Conservation (phyloP, 2,329 filamentous ascomycete species). For the Diaporthe citrichinensis region DNA sequence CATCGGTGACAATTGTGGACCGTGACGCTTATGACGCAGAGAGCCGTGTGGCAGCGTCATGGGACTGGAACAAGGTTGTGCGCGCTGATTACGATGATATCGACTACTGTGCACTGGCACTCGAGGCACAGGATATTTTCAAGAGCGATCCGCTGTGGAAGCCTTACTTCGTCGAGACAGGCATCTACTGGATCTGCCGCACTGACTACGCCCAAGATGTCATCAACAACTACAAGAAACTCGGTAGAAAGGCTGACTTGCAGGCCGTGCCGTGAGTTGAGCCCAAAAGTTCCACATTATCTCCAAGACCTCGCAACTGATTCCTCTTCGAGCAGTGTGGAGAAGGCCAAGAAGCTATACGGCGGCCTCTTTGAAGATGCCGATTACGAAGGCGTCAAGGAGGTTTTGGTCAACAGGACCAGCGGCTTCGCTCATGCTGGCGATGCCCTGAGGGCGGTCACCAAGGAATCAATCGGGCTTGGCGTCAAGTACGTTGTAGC, state of each 20-base stretch:
- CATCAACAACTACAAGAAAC: constrained; percentile 64
- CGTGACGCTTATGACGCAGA: constrained; percentile 65
- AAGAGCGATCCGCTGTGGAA: constrained; percentile 68
- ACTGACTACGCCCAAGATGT: constrained; percentile 66
- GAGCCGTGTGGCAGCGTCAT: constrained; percentile 71
- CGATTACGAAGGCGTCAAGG: constrained; percentile 70
- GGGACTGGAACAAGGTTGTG: constrained; percentile 81
- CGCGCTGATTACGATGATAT: constrained; percentile 77
- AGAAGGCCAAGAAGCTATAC: constrained; percentile 64
- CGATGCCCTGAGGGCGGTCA: constrained; percentile 68
- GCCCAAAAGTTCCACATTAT: no score
- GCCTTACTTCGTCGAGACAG: constrained; percentile 70
- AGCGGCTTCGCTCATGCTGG: constrained; percentile 77
- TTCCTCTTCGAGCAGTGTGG: constrained; percentile 44
- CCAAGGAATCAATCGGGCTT: constrained; percentile 63
- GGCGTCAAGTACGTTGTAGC: constrained; percentile 72
- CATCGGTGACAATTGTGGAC: constrained; percentile 70
- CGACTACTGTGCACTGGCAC: constrained; percentile 73
- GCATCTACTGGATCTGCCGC: constrained; percentile 70
- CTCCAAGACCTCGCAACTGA: background rate
- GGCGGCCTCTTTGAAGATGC: constrained; percentile 72
- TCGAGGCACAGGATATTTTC: constrained; percentile 77
- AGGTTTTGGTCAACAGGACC: constrained; percentile 72
- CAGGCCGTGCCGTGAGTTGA: constrained; percentile 55
- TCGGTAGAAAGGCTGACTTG: constrained; percentile 57